These are phyloP conservation scores for Penicillium robsamsonii DNA, from an alignment of 495 filamentous ascomycete genomes.

Conservation along the genomic window DNA sequence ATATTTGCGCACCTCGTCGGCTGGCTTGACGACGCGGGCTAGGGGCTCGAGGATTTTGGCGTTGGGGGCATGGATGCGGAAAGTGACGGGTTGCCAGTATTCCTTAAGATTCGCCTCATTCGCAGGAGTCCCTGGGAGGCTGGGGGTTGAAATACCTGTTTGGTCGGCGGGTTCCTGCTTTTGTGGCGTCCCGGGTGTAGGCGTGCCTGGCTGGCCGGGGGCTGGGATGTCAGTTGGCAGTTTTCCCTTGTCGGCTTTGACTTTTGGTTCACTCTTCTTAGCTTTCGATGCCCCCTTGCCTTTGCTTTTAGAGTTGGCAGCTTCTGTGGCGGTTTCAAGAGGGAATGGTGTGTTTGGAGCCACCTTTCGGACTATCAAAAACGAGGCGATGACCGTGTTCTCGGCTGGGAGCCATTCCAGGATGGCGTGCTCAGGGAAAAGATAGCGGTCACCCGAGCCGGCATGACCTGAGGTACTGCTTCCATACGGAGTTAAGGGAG, in stretches of 20 bases:
- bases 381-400: constrained; percentile 51
- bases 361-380: constrained; percentile 50
- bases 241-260: constrained; percentile 29
- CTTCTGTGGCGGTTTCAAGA: constrained; percentile 33
- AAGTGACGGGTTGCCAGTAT: constrained; percentile 89
- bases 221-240: constrained; percentile 15
- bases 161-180: constrained; percentile 24
- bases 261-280: constrained; percentile 39
- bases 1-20: constrained; percentile 73
- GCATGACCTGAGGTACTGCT: constrained; percentile 58
- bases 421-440: constrained; percentile 84
- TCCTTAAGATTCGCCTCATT: constrained; percentile 50
- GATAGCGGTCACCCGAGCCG: constrained; percentile 76
- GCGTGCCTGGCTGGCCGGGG: constrained; percentile 9
- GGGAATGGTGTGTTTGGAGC: constrained; percentile 45
- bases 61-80: constrained; percentile 65
- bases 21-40: constrained; percentile 71
- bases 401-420: constrained; percentile 63
- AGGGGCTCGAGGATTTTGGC: constrained; percentile 68
- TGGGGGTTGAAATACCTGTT: constrained; percentile 12
- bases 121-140: constrained; percentile 4
- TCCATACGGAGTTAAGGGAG: constrained; percentile 48
- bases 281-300: constrained; percentile 36
- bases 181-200: constrained; percentile 17
- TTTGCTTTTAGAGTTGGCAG: constrained; percentile 26